Percentiles rank a stretch among this genome's conserved stretches.
Evolutionary conservation across 2,329 filamentous ascomycete genomes (phyloP).

Genomic region (Hypomyces perniciosus): DNA sequence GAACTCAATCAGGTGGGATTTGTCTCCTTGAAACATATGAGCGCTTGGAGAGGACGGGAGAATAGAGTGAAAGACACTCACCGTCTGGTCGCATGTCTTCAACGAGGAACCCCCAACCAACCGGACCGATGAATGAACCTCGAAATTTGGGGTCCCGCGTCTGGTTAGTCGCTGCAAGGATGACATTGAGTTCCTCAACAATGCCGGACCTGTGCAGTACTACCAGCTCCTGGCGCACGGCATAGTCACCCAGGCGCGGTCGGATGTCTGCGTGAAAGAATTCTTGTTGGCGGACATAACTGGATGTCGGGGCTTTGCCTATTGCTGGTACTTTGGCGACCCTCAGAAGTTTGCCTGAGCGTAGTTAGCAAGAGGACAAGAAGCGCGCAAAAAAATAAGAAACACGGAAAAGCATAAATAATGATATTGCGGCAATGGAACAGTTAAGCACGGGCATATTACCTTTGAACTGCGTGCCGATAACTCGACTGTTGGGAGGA

Average conservation of each 20-base stretch:
- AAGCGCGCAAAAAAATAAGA: background rate
- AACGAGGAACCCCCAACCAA: slow-evolving; percentile 63
- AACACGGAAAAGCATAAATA: background rate
- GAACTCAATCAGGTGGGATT: slow-evolving; percentile 57
- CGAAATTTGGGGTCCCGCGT: slow-evolving; percentile 39
- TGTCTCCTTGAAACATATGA: slow-evolving; percentile 21
- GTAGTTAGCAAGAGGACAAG: background rate
- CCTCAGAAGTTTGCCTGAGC: slow-evolving; percentile 30
- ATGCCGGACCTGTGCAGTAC: slow-evolving; percentile 31
- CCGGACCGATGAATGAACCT: slow-evolving; percentile 45
- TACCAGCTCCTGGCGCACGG: slow-evolving; percentile 34
- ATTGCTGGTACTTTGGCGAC: slow-evolving; percentile 32
- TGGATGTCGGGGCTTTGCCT: slow-evolving; percentile 27
- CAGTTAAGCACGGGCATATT: background rate
- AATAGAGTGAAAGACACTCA: slow-evolving; percentile 15
- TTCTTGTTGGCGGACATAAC: slow-evolving; percentile 33
- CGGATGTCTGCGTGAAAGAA: slow-evolving; percentile 30
- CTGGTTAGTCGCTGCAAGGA: slow-evolving; percentile 44
- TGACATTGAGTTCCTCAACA: slow-evolving; percentile 43
- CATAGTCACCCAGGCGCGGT: slow-evolving; percentile 29
- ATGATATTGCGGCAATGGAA: too few species aligned
- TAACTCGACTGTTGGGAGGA: slow-evolving; percentile 20
- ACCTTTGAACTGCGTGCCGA: slow-evolving; percentile 24
- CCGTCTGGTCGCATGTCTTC: slow-evolving; percentile 58
- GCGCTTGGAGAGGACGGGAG: slow-evolving; percentile 6